A percentile compares a stretch with the other conserved stretches of the same genome.
Evolutionary conservation across 2,329 filamentous ascomycete species (phyloP).

Genomic region (Conoideocrella luteorostrata): DNA sequence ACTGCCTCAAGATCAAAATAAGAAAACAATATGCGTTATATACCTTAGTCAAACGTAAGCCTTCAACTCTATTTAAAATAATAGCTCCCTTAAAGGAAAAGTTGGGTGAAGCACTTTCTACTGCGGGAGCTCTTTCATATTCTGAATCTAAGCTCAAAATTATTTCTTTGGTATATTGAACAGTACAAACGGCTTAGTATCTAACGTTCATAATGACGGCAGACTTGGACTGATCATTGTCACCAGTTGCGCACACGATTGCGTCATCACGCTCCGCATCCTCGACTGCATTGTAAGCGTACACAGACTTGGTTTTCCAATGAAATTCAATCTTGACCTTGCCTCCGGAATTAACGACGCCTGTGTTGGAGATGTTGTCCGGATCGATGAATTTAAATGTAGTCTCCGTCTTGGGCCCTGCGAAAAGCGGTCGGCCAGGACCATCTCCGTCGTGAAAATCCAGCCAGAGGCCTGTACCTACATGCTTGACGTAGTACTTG

Average conservation of each 20-base stretch:
- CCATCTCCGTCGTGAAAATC: background rate
- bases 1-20: too few relatives aligned
- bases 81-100: too few relatives aligned
- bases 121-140: too few relatives aligned
- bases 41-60: too few relatives aligned
- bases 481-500: background rate
- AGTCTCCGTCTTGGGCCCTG: background rate
- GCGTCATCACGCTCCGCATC: background rate
- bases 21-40: too few relatives aligned
- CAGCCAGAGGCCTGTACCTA: background rate
- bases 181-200: too few relatives aligned
- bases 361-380: background rate
- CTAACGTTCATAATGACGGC: background rate
- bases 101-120: too few relatives aligned
- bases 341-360: background rate
- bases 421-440: background rate
- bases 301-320: background rate
- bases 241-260: background rate
- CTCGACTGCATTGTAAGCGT: background rate
- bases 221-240: background rate
- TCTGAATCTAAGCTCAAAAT: too few relatives aligned
- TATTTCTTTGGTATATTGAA: too few relatives aligned
- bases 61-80: too few relatives aligned
- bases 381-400: background rate
- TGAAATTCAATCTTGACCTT: background rate